These are phyloP conservation scores for Trichoderma sp. DNA, from an alignment of 2,329 filamentous ascomycete species.

Conservation along the genomic window DNA sequence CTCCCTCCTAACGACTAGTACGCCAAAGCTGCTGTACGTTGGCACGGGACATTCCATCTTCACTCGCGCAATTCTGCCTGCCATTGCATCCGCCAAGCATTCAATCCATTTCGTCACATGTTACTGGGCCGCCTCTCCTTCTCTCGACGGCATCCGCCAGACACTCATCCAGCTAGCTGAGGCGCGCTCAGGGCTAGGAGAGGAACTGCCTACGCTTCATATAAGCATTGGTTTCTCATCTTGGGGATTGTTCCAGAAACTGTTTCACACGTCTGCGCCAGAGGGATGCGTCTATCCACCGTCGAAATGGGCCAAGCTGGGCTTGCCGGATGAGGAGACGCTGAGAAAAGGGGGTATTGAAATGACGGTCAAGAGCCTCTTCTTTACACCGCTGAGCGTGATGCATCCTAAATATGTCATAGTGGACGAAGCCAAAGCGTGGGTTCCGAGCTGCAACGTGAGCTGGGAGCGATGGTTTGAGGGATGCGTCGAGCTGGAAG, in stretches of 20 bases:
- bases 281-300: slow-evolving; percentile 61
- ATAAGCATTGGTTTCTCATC: slow-evolving; percentile 77
- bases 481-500: slow-evolving; percentile 65
- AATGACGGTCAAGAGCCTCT: slow-evolving; percentile 71
- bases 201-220: slow-evolving; percentile 41
- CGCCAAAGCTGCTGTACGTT: slow-evolving; percentile 47
- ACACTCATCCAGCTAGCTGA: slow-evolving; percentile 59
- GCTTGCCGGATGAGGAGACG: slow-evolving; percentile 55
- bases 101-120: slow-evolving; percentile 78
- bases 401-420: slow-evolving; percentile 85
- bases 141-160: slow-evolving; percentile 54
- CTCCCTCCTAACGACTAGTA: slow-evolving; percentile 48
- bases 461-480: slow-evolving; percentile 90
- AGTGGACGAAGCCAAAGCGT: slow-evolving; percentile 63
- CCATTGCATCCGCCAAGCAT: slow-evolving; percentile 55
- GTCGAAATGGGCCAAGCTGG: slow-evolving; percentile 60
- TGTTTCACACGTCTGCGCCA: slow-evolving; percentile 65
- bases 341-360: slow-evolving; percentile 60
- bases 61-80: slow-evolving; percentile 54
- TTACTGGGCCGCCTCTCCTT: slow-evolving; percentile 72
- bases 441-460: slow-evolving; percentile 77
- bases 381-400: slow-evolving; percentile 77
- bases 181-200: slow-evolving; percentile 30
- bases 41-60: slow-evolving; percentile 59
- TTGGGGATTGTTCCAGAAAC: slow-evolving; percentile 66